Conservation (phyloP, 2,329 filamentous ascomycete genomes). For the Fusarium avenaceum region DNA sequence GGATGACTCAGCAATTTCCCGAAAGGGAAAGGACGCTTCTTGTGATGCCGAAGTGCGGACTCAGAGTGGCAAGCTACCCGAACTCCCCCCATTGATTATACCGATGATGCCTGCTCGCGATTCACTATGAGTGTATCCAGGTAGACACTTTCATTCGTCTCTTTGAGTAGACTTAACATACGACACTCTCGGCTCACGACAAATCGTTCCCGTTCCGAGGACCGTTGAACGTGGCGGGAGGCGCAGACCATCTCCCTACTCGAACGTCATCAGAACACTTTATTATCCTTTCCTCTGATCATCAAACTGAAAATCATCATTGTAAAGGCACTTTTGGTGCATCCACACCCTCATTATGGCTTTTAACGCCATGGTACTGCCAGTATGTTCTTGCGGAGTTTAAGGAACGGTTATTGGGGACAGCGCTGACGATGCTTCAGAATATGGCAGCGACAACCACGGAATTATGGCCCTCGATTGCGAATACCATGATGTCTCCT, state of each 20-base stretch:
- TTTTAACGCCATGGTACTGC: slow-evolving; percentile 49
- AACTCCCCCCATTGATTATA: slow-evolving; percentile 37
- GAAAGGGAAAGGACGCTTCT: slow-evolving; percentile 46
- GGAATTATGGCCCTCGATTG: slow-evolving; percentile 62
- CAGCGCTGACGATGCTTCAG: slow-evolving; percentile 48
- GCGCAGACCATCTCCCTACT: slow-evolving; percentile 20
- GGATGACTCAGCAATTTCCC: slow-evolving; percentile 46
- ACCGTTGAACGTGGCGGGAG: slow-evolving; percentile 25
- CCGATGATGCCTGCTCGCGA: slow-evolving; percentile 44
- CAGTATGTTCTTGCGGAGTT: slow-evolving; percentile 44
- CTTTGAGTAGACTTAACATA: slow-evolving; percentile 28
- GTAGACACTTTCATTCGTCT: slow-evolving; percentile 39
- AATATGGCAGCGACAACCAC: slow-evolving; percentile 60
- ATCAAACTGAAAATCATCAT: slow-evolving; percentile 24
- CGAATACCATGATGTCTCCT: slow-evolving; percentile 56
- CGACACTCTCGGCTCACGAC: slow-evolving; percentile 13
- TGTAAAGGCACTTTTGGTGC: slow-evolving; percentile 24
- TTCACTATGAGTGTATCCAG: slow-evolving; percentile 49
- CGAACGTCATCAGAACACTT: slow-evolving; percentile 44
- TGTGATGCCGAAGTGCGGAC: slow-evolving; percentile 50
- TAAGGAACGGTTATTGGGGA: slow-evolving; percentile 12
- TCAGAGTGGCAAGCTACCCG: slow-evolving; percentile 49
- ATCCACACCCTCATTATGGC: slow-evolving; percentile 42
- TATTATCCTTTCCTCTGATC: slow-evolving; percentile 24
- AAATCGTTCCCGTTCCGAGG: slow-evolving; percentile 12